Evolutionary conservation across 164 flowering plant species (phyloP).

Genomic region (Pachysandra terminalis): DNA sequence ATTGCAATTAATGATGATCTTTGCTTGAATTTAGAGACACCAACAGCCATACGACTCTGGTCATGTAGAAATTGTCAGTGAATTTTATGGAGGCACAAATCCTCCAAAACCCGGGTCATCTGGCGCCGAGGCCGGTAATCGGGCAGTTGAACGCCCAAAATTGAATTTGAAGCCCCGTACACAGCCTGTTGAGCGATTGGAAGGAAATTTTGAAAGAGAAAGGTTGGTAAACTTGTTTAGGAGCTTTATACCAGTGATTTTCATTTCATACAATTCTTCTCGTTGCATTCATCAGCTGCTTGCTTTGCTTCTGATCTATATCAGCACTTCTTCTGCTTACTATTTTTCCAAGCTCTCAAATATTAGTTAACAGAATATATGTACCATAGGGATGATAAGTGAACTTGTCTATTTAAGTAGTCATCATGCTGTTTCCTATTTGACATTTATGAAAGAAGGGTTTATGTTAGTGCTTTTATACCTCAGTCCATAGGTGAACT

Average conservation of each 20-base stretch:
- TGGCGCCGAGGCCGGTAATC: slow-evolving; percentile 43
- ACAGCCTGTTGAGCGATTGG: slow-evolving; percentile 51
- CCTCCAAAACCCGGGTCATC: slow-evolving; percentile 34
- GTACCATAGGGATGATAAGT: no score
- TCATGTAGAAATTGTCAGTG: slow-evolving; percentile 30
- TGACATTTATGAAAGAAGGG: no score
- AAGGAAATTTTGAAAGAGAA: slow-evolving; percentile 38
- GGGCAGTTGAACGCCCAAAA: slow-evolving; percentile 59
- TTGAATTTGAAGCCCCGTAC: slow-evolving; percentile 75
- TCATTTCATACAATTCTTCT: not conserved
- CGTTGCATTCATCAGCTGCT: no score
- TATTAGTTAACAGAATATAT: no score
- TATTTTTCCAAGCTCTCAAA: no score
- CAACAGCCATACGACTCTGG: slow-evolving; percentile 24
- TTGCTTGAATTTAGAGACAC: slow-evolving; percentile 24
- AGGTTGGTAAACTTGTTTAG: slow-evolving; percentile 40
- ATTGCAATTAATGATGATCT: not conserved
- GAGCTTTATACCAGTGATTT: not conserved
- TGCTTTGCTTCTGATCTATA: no score
- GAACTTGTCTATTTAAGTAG: no score
- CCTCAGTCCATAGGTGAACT: no score
- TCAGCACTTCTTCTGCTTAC: no score
- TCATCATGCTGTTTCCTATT: no score
- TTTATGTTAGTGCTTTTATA: no score
- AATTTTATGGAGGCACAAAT: slow-evolving; percentile 26